Base-by-base conservation (phyloP, 345 rosid species). In the Gossypium stocksii region DNA sequence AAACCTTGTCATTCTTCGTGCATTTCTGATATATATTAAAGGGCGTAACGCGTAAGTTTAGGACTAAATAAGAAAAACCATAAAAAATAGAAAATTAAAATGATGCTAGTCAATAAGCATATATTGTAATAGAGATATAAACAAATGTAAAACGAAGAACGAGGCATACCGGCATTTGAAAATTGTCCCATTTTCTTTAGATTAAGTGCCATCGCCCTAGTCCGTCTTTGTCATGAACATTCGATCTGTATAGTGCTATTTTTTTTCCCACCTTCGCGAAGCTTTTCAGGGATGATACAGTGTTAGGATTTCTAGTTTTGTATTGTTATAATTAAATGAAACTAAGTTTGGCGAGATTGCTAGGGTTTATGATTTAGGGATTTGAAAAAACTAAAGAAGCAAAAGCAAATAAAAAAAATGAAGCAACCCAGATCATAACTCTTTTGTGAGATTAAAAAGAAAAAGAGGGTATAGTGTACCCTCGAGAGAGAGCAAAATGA, bases 131-230 rank as follows among this genome's bases (percentile, higher is more conserved):
- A 16, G 17, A 13, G 1, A 19, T 41, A 29, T 19, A 54, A 17
- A 43, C 15, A 34, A 52, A 73, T 4, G 7, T 7, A 45, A 4
- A 10, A 46, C 8, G 15, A 6, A 25, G 54, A 53, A 48, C 12
- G 66, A 46, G 25, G 58, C 83, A 22, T 86, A 92, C 98, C 95
- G 95, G 76, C 95, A 90, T 77, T 90, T 91, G 91, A 90, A 94
- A 65, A 91, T 93, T 16, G 95, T 85, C 9, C 80, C 82, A 49
- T 76, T 73, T 73, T 90, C 93, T 81, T 86, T 94, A 67, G 92
- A 84, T 80, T 94, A 92, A 67, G 97, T 95, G 69, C 98, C 98
- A 27, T 97, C 97, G 97, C 97, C 97, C 98, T 95, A 92, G 78
- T 92, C 98, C 76, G 93, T 92, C 78, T 87, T 89, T 60, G 97